phyloP scores from a whole-genome alignment of 2,329 filamentous ascomycete genomes.

The Apiospora malaysiana region DNA sequence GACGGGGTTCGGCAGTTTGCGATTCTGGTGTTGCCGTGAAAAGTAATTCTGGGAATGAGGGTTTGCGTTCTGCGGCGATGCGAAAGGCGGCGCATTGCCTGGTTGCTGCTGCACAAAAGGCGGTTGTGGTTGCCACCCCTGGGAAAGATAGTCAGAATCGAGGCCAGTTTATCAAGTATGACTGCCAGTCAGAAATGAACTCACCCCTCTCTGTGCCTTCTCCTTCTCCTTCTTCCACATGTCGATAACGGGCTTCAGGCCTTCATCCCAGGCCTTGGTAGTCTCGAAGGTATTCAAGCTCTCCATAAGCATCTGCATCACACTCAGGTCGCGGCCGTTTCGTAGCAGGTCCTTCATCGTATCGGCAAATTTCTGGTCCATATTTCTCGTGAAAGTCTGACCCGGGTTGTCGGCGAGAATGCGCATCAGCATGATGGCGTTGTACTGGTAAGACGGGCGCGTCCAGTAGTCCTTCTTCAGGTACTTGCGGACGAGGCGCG shows the following conservation, averaged over 20 bases:
- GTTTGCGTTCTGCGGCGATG: slow-evolving; percentile 26
- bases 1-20: slow-evolving; percentile 66
- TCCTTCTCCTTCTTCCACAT: slow-evolving; percentile 94
- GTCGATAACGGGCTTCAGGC: slow-evolving; percentile 70
- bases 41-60: slow-evolving; percentile 61
- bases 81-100: slow-evolving; percentile 37
- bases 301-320: slow-evolving; percentile 86
- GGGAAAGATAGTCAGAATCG: neutral
- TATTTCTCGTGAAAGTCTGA: slow-evolving; percentile 84
- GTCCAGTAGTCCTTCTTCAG: slow-evolving; percentile 73
- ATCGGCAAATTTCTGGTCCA: slow-evolving; percentile 84
- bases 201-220: slow-evolving; percentile 53
- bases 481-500: slow-evolving; percentile 80
- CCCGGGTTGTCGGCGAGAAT: slow-evolving; percentile 94
- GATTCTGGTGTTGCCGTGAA: slow-evolving; percentile 54
- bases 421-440: slow-evolving; percentile 92
- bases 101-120: slow-evolving; percentile 30
- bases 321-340: slow-evolving; percentile 72
- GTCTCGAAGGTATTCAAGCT: slow-evolving; percentile 80
- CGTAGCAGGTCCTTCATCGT: slow-evolving; percentile 78
- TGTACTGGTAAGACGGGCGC: slow-evolving; percentile 82
- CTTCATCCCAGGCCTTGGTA: slow-evolving; percentile 75
- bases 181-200: neutral
- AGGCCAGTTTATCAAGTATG: neutral
- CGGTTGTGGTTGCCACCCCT: neutral